phyloP scores from a whole-genome alignment of 2,329 filamentous ascomycete species.

The Rhynchosporium graminicola region DNA sequence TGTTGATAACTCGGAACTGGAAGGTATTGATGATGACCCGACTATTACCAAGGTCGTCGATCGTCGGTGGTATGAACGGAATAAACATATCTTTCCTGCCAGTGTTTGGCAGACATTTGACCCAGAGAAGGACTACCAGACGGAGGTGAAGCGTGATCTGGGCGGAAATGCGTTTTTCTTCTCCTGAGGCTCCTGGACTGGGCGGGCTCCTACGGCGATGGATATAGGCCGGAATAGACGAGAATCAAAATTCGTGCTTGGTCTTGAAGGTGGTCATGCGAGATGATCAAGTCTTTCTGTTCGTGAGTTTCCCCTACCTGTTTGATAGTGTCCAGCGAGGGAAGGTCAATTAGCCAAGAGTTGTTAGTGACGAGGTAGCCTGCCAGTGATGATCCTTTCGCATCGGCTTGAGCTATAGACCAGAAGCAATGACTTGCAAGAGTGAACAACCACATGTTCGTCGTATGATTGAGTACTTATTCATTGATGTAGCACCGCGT shows the following conservation, averaged over 20 bases:
- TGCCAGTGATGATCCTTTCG: too few species aligned
- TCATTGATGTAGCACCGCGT: not conserved
- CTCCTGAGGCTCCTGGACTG: slow-evolving; percentile 43
- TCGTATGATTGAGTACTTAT: not conserved
- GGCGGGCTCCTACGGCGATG: not conserved
- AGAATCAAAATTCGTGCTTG: not conserved
- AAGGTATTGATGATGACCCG: slow-evolving; percentile 78
- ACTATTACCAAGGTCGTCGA: slow-evolving; percentile 91
- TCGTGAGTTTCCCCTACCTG: not conserved
- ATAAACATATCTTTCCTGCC: slow-evolving; percentile 97
- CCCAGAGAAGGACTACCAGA: slow-evolving; percentile 80
- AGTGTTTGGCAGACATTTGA: slow-evolving; percentile 97
- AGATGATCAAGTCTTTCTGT: not conserved
- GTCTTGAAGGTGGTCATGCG: not conserved
- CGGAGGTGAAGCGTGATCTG: slow-evolving; percentile 75
- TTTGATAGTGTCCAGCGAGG: not conserved
- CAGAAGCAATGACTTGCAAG: not conserved
- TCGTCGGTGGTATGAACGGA: slow-evolving; percentile 92
- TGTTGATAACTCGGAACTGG: slow-evolving; percentile 49
- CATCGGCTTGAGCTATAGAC: not conserved
- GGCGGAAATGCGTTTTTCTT: slow-evolving; percentile 96
- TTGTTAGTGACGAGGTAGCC: too few species aligned
- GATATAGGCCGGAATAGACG: not conserved
- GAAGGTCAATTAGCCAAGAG: too few species aligned
- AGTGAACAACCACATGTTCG: not conserved